Evolutionary conservation across 345 rosid genomes (phyloP).

Genomic region (Bruguiera gymnorhiza): DNA sequence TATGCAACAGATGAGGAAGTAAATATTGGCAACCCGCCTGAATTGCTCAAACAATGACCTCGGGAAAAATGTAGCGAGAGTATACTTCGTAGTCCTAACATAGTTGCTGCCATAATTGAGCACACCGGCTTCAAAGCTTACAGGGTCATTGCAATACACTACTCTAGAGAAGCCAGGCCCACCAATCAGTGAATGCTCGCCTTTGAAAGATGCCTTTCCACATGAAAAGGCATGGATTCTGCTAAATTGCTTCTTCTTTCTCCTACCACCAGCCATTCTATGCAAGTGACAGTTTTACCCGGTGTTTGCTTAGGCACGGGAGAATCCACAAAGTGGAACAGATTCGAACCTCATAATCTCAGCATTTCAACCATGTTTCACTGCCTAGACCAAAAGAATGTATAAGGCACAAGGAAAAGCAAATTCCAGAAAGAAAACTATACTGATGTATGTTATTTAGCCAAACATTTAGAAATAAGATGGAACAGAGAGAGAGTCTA

Average conservation of each 20-base stretch:
- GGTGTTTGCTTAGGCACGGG: conserved; percentile 3
- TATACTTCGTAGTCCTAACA: conserved; percentile 82
- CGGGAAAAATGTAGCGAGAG: conserved; percentile 68
- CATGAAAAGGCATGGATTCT: conserved; percentile 61
- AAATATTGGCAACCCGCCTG: conserved; percentile 87
- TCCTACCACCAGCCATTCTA: conserved; percentile 55
- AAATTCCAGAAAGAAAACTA: conserved; percentile 12
- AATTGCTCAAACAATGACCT: conserved; percentile 90
- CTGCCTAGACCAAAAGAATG: neutral
- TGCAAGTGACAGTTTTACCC: conserved; percentile 1
- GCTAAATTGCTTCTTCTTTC: conserved; percentile 57
- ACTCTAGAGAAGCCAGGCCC: conserved; percentile 94
- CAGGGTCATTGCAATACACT: conserved; percentile 76
- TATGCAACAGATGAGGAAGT: conserved; percentile 75
- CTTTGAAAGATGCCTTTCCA: conserved; percentile 62
- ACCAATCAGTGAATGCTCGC: conserved; percentile 75
- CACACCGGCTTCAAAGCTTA: conserved; percentile 48
- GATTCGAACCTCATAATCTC: conserved; percentile 3
- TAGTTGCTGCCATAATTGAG: conserved; percentile 55
- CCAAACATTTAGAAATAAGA: neutral
- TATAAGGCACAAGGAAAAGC: no score
- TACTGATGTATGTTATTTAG: neutral
- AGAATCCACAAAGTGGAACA: conserved; percentile 6
- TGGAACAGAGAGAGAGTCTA: neutral
- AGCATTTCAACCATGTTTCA: neutral